Evolutionary conservation across 257 asterid genomes (phyloP).

Genomic region (Lantana camara): DNA sequence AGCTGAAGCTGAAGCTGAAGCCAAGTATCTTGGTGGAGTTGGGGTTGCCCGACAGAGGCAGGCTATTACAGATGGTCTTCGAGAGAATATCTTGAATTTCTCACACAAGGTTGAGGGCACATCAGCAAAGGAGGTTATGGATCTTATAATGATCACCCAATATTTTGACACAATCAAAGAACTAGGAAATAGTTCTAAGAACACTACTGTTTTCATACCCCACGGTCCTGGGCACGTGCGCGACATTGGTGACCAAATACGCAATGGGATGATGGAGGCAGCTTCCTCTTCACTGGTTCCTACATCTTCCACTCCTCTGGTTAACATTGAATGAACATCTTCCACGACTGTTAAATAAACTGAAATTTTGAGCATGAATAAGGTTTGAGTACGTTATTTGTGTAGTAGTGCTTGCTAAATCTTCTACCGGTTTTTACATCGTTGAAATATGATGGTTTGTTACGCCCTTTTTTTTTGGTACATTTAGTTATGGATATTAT

Average conservation of each 20-base stretch:
- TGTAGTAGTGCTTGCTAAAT: too few relatives aligned
- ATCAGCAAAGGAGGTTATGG: slow-evolving; percentile 96
- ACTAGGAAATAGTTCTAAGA: slow-evolving; percentile 83
- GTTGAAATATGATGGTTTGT: too few relatives aligned
- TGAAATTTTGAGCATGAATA: too few relatives aligned
- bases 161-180: slow-evolving; percentile 96
- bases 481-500: too few relatives aligned
- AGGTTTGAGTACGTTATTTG: too few relatives aligned
- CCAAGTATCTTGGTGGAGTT: slow-evolving; percentile 97
- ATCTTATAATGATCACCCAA: slow-evolving; percentile 95
- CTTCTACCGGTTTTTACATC: too few relatives aligned
- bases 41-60: slow-evolving; percentile 99
- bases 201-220: slow-evolving; percentile 89
- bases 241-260: slow-evolving; percentile 89
- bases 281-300: slow-evolving; percentile 57
- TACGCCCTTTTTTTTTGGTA: too few relatives aligned
- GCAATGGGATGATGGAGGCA: slow-evolving; percentile 93
- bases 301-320: slow-evolving; percentile 55
- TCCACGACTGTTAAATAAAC: background rate
- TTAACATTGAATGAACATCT: slow-evolving; percentile 28
- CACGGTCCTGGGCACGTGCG: slow-evolving; percentile 99
- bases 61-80: slow-evolving; percentile 94
- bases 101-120: slow-evolving; percentile 85
- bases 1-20: slow-evolving; percentile 97
- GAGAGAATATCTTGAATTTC: slow-evolving; percentile 91